Conservation (phyloP, 2,329 filamentous ascomycete species). For the Calonectria honghensis region DNA sequence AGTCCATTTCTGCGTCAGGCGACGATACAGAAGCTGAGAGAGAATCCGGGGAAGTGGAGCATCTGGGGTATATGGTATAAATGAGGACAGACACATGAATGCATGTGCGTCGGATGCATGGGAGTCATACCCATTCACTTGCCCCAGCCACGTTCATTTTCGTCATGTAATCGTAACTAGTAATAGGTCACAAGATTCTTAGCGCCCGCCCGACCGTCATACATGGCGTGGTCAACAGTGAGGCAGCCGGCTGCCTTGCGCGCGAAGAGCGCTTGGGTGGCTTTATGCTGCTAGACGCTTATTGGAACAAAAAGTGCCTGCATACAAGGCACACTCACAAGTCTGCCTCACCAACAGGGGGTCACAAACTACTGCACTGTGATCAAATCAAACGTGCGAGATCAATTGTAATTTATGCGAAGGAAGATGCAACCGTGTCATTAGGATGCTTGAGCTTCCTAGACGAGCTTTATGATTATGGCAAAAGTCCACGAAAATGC, state of each 20-base stretch:
- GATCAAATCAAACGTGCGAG: not conserved
- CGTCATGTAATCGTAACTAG: not conserved
- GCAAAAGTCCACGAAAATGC: not conserved
- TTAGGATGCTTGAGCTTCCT: not conserved
- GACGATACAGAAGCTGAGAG: not conserved
- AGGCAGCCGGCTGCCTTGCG: conserved; percentile 3
- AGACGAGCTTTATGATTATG: not conserved
- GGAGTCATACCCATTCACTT: not conserved
- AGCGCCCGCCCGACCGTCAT: not conserved
- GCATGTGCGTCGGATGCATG: not conserved
- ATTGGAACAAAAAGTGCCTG: conserved; percentile 3
- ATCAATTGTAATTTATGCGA: not conserved
- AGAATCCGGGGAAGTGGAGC: conserved; percentile 10
- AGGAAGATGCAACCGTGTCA: not conserved
- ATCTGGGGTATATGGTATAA: not conserved
- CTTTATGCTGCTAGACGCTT: not conserved
- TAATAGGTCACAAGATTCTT: not conserved
- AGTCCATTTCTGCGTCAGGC: not conserved
- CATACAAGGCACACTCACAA: not conserved
- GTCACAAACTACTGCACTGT: not conserved
- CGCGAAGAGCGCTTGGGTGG: conserved; percentile 1
- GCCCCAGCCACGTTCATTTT: not conserved
- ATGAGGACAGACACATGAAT: not conserved
- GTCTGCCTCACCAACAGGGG: not conserved
- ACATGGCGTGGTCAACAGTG: not conserved